Conservation (phyloP, 2,329 filamentous ascomycete genomes). For the Ophiostoma tasmaniense region DNA sequence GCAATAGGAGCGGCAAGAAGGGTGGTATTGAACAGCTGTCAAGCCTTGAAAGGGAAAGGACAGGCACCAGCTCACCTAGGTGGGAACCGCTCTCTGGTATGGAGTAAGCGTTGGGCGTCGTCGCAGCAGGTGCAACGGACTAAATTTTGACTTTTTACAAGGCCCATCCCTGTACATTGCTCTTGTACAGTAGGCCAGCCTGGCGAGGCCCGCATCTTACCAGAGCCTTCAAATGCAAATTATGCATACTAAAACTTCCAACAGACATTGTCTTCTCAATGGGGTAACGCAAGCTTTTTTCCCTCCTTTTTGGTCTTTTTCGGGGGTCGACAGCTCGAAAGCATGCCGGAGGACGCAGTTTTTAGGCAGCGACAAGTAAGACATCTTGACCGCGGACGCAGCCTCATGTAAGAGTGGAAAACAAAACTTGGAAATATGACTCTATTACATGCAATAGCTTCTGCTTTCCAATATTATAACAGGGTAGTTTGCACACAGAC, state of each 20-base stretch:
- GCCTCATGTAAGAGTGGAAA: background rate
- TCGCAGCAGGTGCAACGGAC: background rate
- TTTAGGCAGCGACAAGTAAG: background rate
- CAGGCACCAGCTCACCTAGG: background rate
- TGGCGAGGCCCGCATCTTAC: background rate
- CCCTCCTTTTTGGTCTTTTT: background rate
- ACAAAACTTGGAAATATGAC: too few relatives aligned
- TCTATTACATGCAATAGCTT: too few relatives aligned
- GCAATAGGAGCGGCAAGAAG: background rate
- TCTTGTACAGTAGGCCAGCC: background rate
- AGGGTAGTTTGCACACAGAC: background rate
- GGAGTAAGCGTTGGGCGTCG: constrained; percentile 1
- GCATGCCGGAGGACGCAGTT: background rate
- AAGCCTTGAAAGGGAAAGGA: background rate
- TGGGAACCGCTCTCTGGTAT: background rate
- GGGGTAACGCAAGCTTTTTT: background rate
- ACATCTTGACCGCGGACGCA: background rate
- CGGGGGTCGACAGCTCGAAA: background rate
- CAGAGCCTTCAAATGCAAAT: background rate
- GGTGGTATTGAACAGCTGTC: constrained; percentile 7
- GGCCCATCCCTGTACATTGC: background rate
- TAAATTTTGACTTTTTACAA: background rate
- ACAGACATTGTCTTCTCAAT: background rate
- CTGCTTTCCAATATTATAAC: background rate
- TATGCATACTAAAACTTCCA: background rate